phyloP scores from a whole-genome alignment of 2,329 filamentous ascomycete genomes.

The Gaeumannomyces tritici region DNA sequence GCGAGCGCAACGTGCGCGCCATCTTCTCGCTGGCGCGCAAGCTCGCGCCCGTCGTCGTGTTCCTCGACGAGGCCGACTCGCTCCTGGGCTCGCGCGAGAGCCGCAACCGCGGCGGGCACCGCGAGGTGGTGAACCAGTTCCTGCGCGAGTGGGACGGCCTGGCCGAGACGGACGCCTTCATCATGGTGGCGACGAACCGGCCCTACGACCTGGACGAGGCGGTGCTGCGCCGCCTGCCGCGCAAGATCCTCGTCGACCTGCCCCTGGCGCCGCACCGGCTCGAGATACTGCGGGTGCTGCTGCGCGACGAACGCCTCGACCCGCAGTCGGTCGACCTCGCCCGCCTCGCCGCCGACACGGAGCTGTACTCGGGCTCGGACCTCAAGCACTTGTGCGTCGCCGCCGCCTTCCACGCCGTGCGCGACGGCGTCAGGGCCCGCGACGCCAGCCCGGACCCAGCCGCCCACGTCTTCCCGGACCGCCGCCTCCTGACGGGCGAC shows the following conservation, averaged over 20 bases:
- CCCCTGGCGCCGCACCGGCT: slow-evolving; percentile 51
- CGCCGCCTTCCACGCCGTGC: slow-evolving; percentile 68
- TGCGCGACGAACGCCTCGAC: slow-evolving; percentile 58
- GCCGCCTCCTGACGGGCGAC: slow-evolving; percentile 50
- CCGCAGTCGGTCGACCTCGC: slow-evolving; percentile 46
- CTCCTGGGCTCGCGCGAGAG: slow-evolving; percentile 70
- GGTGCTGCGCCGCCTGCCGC: slow-evolving; percentile 65
- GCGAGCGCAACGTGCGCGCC: slow-evolving; percentile 90
- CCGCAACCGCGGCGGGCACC: slow-evolving; percentile 59
- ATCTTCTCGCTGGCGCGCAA: slow-evolving; percentile 89
- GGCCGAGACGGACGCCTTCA: slow-evolving; percentile 65
- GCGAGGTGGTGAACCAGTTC: slow-evolving; percentile 94
- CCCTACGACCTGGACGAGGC: slow-evolving; percentile 92
- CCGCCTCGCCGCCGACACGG: slow-evolving; percentile 55
- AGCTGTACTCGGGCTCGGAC: slow-evolving; percentile 74
- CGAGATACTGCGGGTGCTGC: slow-evolving; percentile 57
- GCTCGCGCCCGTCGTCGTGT: slow-evolving; percentile 83
- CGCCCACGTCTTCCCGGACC: slow-evolving; percentile 54
- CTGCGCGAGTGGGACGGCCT: slow-evolving; percentile 95
- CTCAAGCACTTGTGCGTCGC: slow-evolving; percentile 76
- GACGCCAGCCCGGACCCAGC: slow-evolving; percentile 23
- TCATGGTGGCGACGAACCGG: slow-evolving; percentile 96
- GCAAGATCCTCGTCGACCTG: slow-evolving; percentile 64
- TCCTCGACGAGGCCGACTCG: slow-evolving; percentile 94
- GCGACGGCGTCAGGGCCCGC: slow-evolving; percentile 51